These are phyloP conservation scores for Termitomyces sp. DNA, from an alignment of 768 basidiomycete genomes.

Conservation along the genomic window DNA sequence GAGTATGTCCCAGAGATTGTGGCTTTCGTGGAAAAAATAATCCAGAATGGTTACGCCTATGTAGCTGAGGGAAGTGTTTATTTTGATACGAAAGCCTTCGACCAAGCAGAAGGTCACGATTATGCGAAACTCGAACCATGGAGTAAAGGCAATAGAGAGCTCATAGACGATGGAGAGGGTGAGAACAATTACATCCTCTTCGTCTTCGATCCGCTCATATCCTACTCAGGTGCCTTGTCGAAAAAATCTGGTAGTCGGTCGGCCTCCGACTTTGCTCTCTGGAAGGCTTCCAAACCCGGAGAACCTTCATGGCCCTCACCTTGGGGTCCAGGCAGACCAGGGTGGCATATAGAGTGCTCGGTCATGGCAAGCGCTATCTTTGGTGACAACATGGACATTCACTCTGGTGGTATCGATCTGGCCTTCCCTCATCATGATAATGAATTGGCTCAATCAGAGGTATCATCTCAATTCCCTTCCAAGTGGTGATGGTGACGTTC, in stretches of 20 bases:
- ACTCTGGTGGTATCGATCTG: conserved; percentile 94
- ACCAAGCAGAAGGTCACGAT: conserved; percentile 68
- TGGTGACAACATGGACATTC: conserved; percentile 93
- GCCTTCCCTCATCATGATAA: conserved; percentile 99
- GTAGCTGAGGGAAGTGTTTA: conserved; percentile 77
- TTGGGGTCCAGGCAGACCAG: conserved; percentile 95
- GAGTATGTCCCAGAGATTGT: conserved; percentile 97
- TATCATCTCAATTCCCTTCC: conserved; percentile 22
- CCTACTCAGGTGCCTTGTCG: conserved; percentile 33
- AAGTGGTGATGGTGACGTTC: background rate
- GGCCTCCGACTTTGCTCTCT: conserved; percentile 92
- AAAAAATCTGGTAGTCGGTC: conserved; percentile 64
- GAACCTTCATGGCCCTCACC: conserved; percentile 96
- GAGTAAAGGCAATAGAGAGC: conserved; percentile 89
- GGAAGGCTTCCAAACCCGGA: conserved; percentile 96
- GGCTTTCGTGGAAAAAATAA: conserved; percentile 78
- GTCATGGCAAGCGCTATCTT: conserved; percentile 95
- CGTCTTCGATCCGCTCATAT: conserved; percentile 4
- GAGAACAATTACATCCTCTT: no score
- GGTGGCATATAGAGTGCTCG: conserved; percentile 99
- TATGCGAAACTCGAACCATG: conserved; percentile 97
- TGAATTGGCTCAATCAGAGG: conserved; percentile 97
- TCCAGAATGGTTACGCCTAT: conserved; percentile 81
- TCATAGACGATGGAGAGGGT: conserved; percentile 94
- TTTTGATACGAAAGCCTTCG: conserved; percentile 85